These are phyloP conservation scores for Yarrowia phangngaensis DNA, from an alignment of 805 yeast species.

Conservation along the genomic window DNA sequence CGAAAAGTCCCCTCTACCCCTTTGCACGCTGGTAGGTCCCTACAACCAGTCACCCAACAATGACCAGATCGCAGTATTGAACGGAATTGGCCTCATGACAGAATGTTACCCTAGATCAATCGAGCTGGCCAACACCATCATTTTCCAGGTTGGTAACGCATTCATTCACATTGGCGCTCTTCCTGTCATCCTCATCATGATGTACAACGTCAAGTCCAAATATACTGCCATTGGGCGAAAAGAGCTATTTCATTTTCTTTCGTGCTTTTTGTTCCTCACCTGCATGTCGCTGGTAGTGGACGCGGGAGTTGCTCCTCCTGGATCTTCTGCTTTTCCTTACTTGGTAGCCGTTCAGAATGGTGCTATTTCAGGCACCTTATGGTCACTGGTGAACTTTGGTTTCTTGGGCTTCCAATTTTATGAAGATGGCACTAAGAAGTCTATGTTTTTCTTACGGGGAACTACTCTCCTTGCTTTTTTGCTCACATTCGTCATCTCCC, in stretches of 20 bases:
- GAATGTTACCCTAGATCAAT: constrained; percentile 81
- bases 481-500: constrained; percentile 60
- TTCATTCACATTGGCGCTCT: constrained; percentile 78
- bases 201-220: constrained; percentile 73
- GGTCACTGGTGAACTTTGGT: constrained; percentile 68
- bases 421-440: constrained; percentile 82
- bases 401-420: constrained; percentile 81
- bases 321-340: constrained; percentile 67
- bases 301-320: constrained; percentile 89
- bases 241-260: constrained; percentile 75
- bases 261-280: constrained; percentile 54
- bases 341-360: constrained; percentile 82
- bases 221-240: constrained; percentile 92
- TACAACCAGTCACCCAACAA: constrained; percentile 36
- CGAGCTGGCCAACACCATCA: constrained; percentile 83
- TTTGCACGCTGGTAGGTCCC: constrained; percentile 72
- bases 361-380: constrained; percentile 64
- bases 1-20: constrained; percentile 64
- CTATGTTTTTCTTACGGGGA: constrained; percentile 56
- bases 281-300: constrained; percentile 74
- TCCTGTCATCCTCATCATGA: constrained; percentile 59
- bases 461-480: constrained; percentile 57
- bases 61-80: constrained; percentile 29
- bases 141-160: constrained; percentile 84
- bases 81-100: constrained; percentile 61